phyloP scores from a whole-genome alignment of 331 rosid genomes.

The Malus hybrid region DNA sequence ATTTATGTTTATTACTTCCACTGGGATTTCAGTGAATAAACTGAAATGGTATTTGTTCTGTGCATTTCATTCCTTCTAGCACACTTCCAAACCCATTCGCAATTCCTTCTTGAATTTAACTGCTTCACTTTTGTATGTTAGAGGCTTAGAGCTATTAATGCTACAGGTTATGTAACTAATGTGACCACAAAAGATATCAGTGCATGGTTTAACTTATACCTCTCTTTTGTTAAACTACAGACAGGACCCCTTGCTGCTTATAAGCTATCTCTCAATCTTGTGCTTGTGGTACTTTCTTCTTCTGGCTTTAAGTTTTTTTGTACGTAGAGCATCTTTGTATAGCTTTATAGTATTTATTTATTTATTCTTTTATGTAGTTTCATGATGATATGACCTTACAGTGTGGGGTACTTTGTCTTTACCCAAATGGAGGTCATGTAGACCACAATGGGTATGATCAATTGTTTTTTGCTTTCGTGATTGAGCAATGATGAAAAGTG shows the following conservation, averaged over 20 bases:
- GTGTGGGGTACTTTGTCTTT: slow-evolving; percentile 85
- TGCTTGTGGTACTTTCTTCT: slow-evolving; percentile 56
- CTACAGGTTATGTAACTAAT: neutral
- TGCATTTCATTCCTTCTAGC: neutral
- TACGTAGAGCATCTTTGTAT: neutral
- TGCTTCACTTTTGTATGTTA: neutral
- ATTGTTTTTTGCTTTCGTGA: neutral
- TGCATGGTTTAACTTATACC: neutral
- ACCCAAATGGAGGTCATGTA: slow-evolving; percentile 70
- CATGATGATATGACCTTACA: slow-evolving; percentile 93
- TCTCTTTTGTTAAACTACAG: slow-evolving; percentile 35
- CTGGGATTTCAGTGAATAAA: neutral
- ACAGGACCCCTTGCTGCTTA: slow-evolving; percentile 87
- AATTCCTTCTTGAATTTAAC: neutral
- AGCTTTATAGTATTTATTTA: neutral
- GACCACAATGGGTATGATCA: slow-evolving; percentile 70
- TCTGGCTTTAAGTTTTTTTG: neutral
- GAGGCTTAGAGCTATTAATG: neutral
- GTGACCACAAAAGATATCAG: neutral
- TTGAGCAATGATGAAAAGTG: neutral
- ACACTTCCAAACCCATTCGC: neutral
- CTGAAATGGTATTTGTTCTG: neutral
- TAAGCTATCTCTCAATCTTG: slow-evolving; percentile 86
- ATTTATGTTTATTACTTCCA: neutral
- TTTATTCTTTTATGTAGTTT: slow-evolving; percentile 41